Evolutionary conservation across 2,329 filamentous ascomycete species (phyloP).

Genomic region (Peltaster fructicola): DNA sequence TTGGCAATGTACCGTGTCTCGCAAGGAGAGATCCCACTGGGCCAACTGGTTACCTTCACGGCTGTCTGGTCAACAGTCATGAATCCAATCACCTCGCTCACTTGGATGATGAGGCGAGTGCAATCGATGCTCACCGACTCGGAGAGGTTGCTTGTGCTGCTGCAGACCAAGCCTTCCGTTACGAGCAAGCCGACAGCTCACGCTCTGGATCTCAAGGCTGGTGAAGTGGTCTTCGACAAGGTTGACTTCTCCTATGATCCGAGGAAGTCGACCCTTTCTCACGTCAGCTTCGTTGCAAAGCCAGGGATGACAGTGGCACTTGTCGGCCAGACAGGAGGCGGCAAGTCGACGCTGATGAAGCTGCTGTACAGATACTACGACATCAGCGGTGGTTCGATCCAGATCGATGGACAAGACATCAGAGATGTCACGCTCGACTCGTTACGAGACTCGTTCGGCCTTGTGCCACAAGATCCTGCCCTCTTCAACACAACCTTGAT

Average conservation of each 20-base stretch:
- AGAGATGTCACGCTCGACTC: conserved; percentile 39
- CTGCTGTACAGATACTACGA: conserved; percentile 45
- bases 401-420: conserved; percentile 42
- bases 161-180: conserved; percentile 41
- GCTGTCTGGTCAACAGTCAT: conserved; percentile 41
- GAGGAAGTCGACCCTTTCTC: conserved; percentile 32
- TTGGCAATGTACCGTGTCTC: conserved; percentile 38
- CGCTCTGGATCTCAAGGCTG: conserved; percentile 27
- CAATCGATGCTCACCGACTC: conserved; percentile 43
- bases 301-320: conserved; percentile 41
- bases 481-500: conserved; percentile 48
- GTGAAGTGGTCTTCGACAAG: conserved; percentile 35
- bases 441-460: conserved; percentile 40
- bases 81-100: conserved; percentile 32
- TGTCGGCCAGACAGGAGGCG: conserved; percentile 44
- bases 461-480: conserved; percentile 47
- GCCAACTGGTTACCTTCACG: conserved; percentile 46
- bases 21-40: conserved; percentile 32
- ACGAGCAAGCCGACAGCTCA: conserved; percentile 29
- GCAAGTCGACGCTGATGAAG: conserved; percentile 45
- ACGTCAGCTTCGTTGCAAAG: conserved; percentile 31
- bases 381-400: conserved; percentile 34
- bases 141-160: conserved; percentile 40
- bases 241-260: conserved; percentile 40
- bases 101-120: conserved; percentile 31